Evolutionary conservation across 2,329 filamentous ascomycete species (phyloP).

Genomic region (Nakataea oryzae): DNA sequence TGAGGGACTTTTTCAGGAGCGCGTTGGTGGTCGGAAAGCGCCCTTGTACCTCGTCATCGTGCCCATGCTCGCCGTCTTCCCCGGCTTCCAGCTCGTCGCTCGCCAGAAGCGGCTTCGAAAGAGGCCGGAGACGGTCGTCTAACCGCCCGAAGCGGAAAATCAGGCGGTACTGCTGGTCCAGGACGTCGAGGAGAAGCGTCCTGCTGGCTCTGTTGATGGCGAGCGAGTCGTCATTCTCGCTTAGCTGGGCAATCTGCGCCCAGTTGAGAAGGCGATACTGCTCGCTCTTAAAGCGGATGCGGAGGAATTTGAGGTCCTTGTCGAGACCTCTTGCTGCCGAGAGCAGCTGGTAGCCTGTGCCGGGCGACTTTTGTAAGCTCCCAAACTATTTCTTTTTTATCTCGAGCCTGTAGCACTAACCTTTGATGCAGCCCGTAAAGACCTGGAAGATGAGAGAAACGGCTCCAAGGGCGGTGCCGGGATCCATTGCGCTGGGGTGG

Average conservation of each 20-base stretch:
- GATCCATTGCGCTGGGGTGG: background rate
- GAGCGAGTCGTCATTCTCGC: background rate
- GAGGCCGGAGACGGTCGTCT: background rate
- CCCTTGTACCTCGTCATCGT: background rate
- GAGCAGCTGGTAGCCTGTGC: background rate
- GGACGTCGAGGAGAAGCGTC: constrained; percentile 2
- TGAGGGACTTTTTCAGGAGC: background rate
- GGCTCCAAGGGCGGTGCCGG: background rate
- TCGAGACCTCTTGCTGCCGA: background rate
- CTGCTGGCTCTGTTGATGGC: background rate
- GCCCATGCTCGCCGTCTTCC: background rate
- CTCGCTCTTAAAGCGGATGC: background rate
- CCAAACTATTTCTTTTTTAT: too few species aligned
- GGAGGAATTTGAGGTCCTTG: background rate
- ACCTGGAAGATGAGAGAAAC: background rate
- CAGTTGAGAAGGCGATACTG: background rate
- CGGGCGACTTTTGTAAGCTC: background rate
- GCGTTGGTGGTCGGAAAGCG: background rate
- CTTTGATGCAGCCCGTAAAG: background rate
- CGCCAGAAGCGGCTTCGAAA: background rate
- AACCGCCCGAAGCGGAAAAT: background rate
- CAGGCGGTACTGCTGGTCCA: background rate
- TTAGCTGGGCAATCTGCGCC: background rate
- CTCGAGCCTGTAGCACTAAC: too few species aligned
- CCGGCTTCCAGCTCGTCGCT: background rate